Evolutionary conservation across 306 rosid species (phyloP), one percentile per base, ranked within the genome.

Genomic region (Vigna mungo): DNA sequence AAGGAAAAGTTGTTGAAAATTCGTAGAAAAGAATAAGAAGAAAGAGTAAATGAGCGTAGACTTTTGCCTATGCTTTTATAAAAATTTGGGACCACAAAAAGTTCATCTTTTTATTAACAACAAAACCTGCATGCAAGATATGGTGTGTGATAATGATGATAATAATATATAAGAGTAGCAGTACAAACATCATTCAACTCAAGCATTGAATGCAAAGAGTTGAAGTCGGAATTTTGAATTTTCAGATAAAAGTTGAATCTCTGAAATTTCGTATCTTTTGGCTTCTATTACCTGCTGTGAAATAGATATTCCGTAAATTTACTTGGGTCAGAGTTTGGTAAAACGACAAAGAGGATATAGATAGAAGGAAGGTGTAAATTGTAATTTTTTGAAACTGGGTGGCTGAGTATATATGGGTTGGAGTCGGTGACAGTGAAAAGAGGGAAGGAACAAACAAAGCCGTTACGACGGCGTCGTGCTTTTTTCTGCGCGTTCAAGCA

Each of bases 401-500:
- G 23, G 23, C 23, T 21, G 23, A 21, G 23, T 21, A 21, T 21
- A 21, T 21, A 21, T 21, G 27, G 27, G 27, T 25, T 56, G 71
- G 43, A 65, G 27, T 43, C 54, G 11, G 25, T 43, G 54, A 15
- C 54, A 62, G 63, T 72, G 43, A 68, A 69, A 66, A 25, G 27
- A 61, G 34, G 32, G 30, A 18, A 14, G 17, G 68, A 85, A 78
- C 77, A 72, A 85, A 78, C 77, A 78, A 74, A 43, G 36, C 67
- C 47, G 68, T 68, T 77, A 78, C 73, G 83, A 83, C 77, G 75
- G 62, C 51, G 80, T 66, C 72, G 41, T 37, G 68, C 76, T 63
- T 80, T 80, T 80, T 75, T 61, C 48, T 13, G 61, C 54, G 71
- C 11, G 23, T 32, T 65, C 1, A 9, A 63, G 34, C 71, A 67